These are phyloP conservation scores for Oryza meyeriana DNA, from an alignment of 176 grass and related monocot genomes.

Conservation along the genomic window DNA sequence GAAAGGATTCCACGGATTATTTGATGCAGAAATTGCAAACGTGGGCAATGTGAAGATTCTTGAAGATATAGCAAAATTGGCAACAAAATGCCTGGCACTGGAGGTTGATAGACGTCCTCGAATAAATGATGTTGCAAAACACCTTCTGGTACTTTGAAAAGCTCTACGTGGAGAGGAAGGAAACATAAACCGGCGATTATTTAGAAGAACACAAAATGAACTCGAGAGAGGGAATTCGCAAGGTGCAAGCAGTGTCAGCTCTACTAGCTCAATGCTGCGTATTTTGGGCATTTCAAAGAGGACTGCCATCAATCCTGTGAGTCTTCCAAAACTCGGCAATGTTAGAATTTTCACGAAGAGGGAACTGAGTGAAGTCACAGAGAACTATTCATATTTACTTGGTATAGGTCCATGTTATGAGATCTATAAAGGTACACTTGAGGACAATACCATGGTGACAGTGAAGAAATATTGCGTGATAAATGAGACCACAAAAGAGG, in stretches of 20 bases:
- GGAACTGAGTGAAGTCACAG: background rate
- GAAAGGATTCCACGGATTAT: background rate
- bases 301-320: background rate
- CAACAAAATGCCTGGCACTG: background rate
- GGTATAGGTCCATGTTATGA: background rate
- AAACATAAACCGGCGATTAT: background rate
- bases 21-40: background rate
- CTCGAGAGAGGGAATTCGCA: background rate
- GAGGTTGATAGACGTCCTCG: background rate
- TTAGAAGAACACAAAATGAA: background rate
- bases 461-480: background rate
- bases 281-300: background rate
- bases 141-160: background rate
- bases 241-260: background rate
- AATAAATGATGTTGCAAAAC: background rate
- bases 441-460: background rate
- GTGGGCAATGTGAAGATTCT: background rate
- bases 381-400: background rate
- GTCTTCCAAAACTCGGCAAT: background rate
- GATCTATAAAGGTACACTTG: slow-evolving; percentile 12
- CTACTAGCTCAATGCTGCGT: background rate
- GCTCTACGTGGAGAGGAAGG: background rate
- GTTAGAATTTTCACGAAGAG: background rate
- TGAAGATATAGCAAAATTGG: background rate
- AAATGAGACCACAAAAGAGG: background rate